These are phyloP conservation scores for Diophrys appendiculata DNA, from an alignment of 73 alveolate species.

Conservation along the genomic window DNA sequence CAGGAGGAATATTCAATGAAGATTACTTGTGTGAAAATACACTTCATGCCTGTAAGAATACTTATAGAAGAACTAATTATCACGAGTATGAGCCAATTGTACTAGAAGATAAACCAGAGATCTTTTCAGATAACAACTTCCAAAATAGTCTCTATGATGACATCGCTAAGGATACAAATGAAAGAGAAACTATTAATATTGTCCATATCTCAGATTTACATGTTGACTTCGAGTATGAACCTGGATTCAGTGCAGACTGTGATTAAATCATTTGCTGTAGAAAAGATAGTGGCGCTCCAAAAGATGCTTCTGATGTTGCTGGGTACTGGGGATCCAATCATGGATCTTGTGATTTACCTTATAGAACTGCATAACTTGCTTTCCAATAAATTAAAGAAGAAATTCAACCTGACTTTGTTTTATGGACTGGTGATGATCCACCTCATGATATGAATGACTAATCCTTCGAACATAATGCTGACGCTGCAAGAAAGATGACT, in stretches of 20 bases:
- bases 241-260: constrained; percentile 10
- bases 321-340: constrained; percentile 7
- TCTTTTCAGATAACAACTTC: constrained; percentile 19
- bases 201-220: constrained; percentile 14
- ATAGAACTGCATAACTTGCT: background rate
- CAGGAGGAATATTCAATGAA: background rate
- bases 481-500: constrained; percentile 11
- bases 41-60: background rate
- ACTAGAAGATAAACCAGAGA: constrained; percentile 17
- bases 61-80: too few relatives aligned
- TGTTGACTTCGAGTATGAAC: background rate
- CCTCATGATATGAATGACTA: constrained; percentile 58
- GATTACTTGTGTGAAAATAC: background rate
- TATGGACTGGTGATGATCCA: constrained; percentile 86
- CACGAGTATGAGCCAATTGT: background rate
- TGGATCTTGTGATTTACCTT: background rate
- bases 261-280: constrained; percentile 12
- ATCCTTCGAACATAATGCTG: background rate
- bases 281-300: background rate
- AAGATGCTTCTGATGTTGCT: background rate
- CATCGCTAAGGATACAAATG: background rate
- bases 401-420: constrained; percentile 63
- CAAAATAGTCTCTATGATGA: constrained; percentile 4
- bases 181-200: constrained; percentile 14
- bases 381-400: background rate